Evolutionary conservation across 352 stramenopile genomes (phyloP), one percentile per base, ranked within the genome.

Genomic region (Pythium phragmitis): DNA sequence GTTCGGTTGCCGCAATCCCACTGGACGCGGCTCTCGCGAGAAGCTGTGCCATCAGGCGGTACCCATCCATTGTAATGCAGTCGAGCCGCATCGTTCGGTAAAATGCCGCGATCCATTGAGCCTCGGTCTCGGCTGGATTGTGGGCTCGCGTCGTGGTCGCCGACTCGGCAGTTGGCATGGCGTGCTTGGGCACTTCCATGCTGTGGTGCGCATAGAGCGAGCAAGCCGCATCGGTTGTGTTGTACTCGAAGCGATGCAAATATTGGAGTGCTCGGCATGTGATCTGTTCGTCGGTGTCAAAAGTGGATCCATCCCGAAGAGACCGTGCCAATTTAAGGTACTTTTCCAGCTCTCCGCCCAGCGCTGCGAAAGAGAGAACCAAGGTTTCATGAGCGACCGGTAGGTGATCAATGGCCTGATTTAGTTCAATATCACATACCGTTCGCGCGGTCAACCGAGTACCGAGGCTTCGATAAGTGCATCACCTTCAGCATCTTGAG

Each of bases 161-260:
- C 16, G 47, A 49, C 30, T 66, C 68, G 13, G 26, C 52, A 16
- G 21, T 34, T 33, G 39, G 57, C 12, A 42, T 28, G 26, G 59
- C 68, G 17, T 74, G 63, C 26, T 73, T 74, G 4, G 80, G 80
- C 21, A 91, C 57, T 57, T 93, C 82, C 46, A 93, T 91, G 53
- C 80, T 92, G 60, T 94, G 87, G 16, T 72, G 67, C n/a, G 87
- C 85, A 51, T 93, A 94, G 63, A 96, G 57, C 8, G 82, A 82
- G 64, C 85, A 94, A 19, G 87, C 84, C 0, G 87, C 87, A 54
- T 94, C 83, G 19, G 72, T 83, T 19, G 79, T 60, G 46, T 96
- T 87, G 68, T 94, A 91, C 63, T 93, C 70, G 59, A 92, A 92
- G 57, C 81, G 79, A 57, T 96, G 87, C 21, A 96, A 72, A 48